A percentile compares a stretch with the other conserved stretches of the same genome.
phyloP scores from a whole-genome alignment of 2,329 filamentous ascomycete genomes.

The Fusarium kyushuense region DNA sequence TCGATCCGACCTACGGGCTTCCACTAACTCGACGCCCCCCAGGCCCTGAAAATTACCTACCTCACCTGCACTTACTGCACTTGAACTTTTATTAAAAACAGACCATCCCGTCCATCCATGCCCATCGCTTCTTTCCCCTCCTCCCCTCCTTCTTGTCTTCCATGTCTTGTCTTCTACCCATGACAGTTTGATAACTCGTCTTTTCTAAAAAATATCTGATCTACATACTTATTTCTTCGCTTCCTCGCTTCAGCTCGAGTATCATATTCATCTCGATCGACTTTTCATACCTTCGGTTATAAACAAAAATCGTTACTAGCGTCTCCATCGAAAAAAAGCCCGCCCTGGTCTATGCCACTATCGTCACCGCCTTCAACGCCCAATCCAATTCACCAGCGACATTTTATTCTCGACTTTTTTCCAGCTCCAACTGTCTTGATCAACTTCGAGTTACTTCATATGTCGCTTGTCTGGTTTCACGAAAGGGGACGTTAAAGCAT shows the following conservation, averaged over 20 bases:
- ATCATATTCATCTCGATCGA: constrained; percentile 19
- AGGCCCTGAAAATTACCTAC: constrained; percentile 44
- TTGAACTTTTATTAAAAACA: constrained; percentile 49
- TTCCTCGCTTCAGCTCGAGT: constrained; percentile 32
- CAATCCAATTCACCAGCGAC: constrained; percentile 36
- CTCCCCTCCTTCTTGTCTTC: constrained; percentile 46
- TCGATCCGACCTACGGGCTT: neutral
- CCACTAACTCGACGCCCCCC: constrained; percentile 30
- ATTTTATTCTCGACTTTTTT: constrained; percentile 32
- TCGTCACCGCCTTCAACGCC: constrained; percentile 44
- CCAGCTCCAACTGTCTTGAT: constrained; percentile 24
- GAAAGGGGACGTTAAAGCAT: constrained; percentile 45
- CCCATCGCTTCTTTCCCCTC: constrained; percentile 42
- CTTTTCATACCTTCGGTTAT: constrained; percentile 17
- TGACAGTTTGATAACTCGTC: constrained; percentile 43
- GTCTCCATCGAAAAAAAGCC: constrained; percentile 29
- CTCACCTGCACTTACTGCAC: constrained; percentile 27
- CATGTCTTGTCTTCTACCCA: constrained; percentile 37
- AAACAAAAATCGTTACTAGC: constrained; percentile 31
- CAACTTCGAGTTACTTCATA: constrained; percentile 33
- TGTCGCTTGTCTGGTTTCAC: constrained; percentile 42
- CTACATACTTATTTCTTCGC: constrained; percentile 28
- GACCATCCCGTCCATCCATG: constrained; percentile 48
- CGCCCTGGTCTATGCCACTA: constrained; percentile 45
- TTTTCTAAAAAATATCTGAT: constrained; percentile 24